A percentile compares a stretch with the other conserved stretches of the same genome.
These are phyloP conservation scores for Mercurialis annua DNA, from an alignment of 345 rosid species.

Conservation along the genomic window DNA sequence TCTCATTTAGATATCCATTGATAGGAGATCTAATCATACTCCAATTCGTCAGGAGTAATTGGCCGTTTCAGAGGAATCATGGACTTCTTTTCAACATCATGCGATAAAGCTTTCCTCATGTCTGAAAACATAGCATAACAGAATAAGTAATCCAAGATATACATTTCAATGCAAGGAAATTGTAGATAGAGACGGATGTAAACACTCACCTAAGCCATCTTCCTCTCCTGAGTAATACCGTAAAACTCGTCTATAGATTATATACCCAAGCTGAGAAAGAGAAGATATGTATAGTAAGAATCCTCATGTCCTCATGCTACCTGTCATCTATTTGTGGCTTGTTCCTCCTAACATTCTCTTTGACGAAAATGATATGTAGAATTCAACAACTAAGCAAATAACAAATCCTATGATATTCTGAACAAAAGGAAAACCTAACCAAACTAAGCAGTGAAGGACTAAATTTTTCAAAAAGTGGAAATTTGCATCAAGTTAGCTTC, in stretches of 20 bases:
- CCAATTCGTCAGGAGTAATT: slow-evolving; percentile 78
- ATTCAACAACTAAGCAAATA: too few species aligned
- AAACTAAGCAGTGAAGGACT: not conserved
- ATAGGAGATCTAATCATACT: slow-evolving; percentile 58
- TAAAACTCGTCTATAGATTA: slow-evolving; percentile 79
- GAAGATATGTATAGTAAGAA: slow-evolving; percentile 7
- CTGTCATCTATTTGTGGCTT: not conserved
- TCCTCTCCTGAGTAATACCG: slow-evolving; percentile 95
- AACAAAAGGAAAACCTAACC: not conserved
- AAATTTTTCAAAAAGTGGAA: not conserved
- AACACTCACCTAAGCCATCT: slow-evolving; percentile 74
- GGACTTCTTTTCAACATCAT: slow-evolving; percentile 83
- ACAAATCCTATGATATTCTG: too few species aligned
- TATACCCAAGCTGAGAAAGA: slow-evolving; percentile 67
- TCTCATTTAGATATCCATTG: not conserved
- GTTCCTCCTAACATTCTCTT: not conserved
- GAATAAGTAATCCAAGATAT: not conserved
- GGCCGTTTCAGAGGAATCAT: slow-evolving; percentile 87
- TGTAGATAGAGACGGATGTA: too few species aligned
- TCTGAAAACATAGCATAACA: slow-evolving; percentile 40
- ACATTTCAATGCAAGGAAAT: not conserved
- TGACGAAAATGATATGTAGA: too few species aligned
- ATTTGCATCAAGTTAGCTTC: not conserved
- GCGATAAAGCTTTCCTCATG: slow-evolving; percentile 92
- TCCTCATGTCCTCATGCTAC: not conserved